Base-by-base conservation (phyloP, 202 grass and related monocot genomes). In the Bolboschoenoplectus hybrid region DNA sequence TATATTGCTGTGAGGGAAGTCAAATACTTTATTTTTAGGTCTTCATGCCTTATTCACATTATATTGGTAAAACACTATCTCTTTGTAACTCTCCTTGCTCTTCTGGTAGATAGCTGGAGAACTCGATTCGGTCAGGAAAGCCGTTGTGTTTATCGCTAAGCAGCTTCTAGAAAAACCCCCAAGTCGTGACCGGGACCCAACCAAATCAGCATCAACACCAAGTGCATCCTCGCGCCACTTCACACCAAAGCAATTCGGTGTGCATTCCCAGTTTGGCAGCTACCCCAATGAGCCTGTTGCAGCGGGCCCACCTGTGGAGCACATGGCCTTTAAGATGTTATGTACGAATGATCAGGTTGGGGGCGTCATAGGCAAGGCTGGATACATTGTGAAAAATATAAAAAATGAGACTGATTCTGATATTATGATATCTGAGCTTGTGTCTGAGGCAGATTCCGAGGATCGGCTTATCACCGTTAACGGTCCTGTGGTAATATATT, bases 391-490 rank as follows among this genome's bases (percentile, higher is more conserved):
- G 57, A 99, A 88, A 88, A 79, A 69, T 86, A 93, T 99, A 87
- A 89, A 99, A 83, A 90, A 90, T 41, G 93, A 99, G 76, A 99
- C 97, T 9, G 93, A 92, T 76, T 96, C 93, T 84, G 97, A 99
- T 88, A 91, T 99, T 82, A 95, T 94, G 86, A 85, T 96, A 90
- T 80, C 87, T 52, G 97, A 99, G 84, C 92, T 94, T 89, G 81
- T 73, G 86, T 89, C 87, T 1, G 93, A 91, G 69, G 82, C 92
- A 47, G 93, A 99, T 66, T 90, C 97, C 34, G 93, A 99, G 75
- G 85, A 94, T 77, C 89, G 88, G 10, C 82, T 97, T 74, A 80
- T 99, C 87, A 44, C 87, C 71, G 90, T 99, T 82, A 92, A 93
- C 83, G 97, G 93, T 81, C 92, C 88, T 45, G 93, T 82, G 92